Conservation (phyloP, 192 early-diverging fungal species). For the Backusella macrospora region DNA sequence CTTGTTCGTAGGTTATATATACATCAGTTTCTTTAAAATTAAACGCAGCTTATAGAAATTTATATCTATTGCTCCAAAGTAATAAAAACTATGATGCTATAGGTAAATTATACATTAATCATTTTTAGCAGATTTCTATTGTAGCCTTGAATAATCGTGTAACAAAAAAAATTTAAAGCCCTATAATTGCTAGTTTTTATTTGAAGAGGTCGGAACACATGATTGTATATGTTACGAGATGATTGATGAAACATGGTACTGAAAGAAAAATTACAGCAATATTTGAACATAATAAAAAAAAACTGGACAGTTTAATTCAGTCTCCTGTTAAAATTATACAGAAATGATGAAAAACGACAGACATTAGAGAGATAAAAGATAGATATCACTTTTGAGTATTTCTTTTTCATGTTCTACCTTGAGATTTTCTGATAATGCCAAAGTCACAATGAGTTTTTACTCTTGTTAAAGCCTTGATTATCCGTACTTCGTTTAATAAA, state of each 20-base stretch:
- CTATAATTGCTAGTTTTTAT: neutral
- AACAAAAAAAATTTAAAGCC: neutral
- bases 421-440: too few species aligned
- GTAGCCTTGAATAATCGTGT: neutral
- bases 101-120: neutral
- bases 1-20: neutral
- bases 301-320: too few species aligned
- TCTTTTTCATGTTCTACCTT: too few species aligned
- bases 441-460: too few species aligned
- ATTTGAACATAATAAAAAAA: too few species aligned
- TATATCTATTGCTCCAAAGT: too few species aligned
- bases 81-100: neutral
- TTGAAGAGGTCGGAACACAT: neutral
- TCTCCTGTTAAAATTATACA: too few species aligned
- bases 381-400: too few species aligned
- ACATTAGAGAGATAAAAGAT: too few species aligned
- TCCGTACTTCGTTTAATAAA: too few species aligned
- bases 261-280: neutral
- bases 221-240: neutral
- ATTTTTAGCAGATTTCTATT: slow-evolving; percentile 4
- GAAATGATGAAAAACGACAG: too few species aligned
- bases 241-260: neutral
- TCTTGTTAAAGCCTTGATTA: too few species aligned
- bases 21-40: neutral
- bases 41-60: neutral